Percentiles rank a stretch among this genome's conserved stretches.
These are phyloP conservation scores for Rhipidocladum racemiflorum DNA, from an alignment of 176 grass and related monocot species.

Conservation along the genomic window DNA sequence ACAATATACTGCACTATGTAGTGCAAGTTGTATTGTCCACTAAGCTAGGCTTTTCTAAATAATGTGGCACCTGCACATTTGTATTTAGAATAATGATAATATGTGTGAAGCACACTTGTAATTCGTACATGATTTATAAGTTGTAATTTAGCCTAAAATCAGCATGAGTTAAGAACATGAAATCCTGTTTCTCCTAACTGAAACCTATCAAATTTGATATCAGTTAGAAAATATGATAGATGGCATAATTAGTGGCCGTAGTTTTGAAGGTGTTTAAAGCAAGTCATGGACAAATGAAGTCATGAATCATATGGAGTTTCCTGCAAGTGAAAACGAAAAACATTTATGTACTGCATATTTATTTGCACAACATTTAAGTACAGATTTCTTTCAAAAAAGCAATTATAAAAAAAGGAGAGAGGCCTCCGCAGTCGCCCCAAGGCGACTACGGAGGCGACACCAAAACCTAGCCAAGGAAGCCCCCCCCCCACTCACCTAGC, in stretches of 20 bases:
- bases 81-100: background rate
- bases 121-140: background rate
- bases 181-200: background rate
- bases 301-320: background rate
- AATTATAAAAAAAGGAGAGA: too few species aligned
- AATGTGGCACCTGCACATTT: background rate
- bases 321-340: background rate
- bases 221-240: background rate
- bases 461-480: too few species aligned
- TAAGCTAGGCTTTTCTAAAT: slow-evolving; percentile 1
- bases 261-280: background rate
- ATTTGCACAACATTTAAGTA: background rate
- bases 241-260: background rate
- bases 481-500: too few species aligned
- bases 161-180: background rate
- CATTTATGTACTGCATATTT: background rate
- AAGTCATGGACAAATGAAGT: background rate
- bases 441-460: too few species aligned
- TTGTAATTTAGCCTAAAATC: background rate
- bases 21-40: slow-evolving; percentile 24
- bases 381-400: too few species aligned
- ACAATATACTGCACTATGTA: background rate
- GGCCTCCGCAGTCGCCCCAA: too few species aligned
- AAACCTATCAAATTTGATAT: background rate
- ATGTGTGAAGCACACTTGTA: background rate